Evolutionary conservation across 78 protist species (phyloP), one percentile per base, ranked within the genome.

Genomic region (Chrysochromulina parva): DNA sequence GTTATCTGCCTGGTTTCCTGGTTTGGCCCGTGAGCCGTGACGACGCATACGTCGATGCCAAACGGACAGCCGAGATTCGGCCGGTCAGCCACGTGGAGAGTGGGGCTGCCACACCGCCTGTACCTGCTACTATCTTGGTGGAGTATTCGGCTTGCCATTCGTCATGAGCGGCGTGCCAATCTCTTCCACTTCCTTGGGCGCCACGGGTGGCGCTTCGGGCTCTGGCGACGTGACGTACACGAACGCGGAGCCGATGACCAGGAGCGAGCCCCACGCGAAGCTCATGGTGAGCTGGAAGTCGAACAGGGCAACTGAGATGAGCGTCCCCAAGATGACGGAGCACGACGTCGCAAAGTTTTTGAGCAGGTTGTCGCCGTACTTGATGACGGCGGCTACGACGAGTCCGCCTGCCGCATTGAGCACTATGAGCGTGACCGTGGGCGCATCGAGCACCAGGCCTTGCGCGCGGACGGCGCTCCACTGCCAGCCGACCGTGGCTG

Each of bases 301-400:
- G 60, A 90, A 71, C 52, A 90, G 67, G 60, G 19, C 3, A 17
- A 62, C 26, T 16, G 86, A 71, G 38, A 55, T n/a, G 28, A 16
- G 10, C 10, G 73, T 54, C 62, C 69, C 53, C 28, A 73, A 17
- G 71, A 67, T 52, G 53, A 90, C 14, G 60, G 92, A 48, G 48
- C 80, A 1, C 54, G 84, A 20, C 28, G 69, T 20, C 48, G 88
- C 67, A 50, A 90, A 57, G 55, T 38, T 73, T 87, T 90, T 90
- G 28, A 73, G 60, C 24, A 90, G 17, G 92, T 90, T 90, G 88
- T 76, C 85, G 22, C 60, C 60, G 87, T 52, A 54, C 92, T 76
- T 74, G 76, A 89, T 90, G 78, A 74, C 4, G 19, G 7, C 48
- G 5, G 92, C 26, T 7, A 90, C 87, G 28, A 90, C 47, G n/a